A percentile compares a stretch with the other conserved stretches of the same genome.
Conservation (phyloP, 495 filamentous ascomycete genomes). For the Rhypophila decipiens region DNA sequence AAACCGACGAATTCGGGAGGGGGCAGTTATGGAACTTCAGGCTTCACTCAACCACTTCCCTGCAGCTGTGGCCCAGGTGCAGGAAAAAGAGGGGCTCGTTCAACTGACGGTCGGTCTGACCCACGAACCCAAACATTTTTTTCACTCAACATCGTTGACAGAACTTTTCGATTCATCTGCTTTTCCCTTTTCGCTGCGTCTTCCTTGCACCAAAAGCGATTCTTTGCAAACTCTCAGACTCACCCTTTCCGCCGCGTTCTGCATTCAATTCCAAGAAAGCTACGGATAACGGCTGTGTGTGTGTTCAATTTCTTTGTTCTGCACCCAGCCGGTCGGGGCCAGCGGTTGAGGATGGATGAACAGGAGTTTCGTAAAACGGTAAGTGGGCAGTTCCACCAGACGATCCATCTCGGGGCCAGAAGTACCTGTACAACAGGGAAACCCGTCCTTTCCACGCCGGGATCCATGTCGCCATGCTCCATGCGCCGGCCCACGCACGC, state of each 20-base stretch:
- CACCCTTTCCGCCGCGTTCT: neutral
- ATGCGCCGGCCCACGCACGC: neutral
- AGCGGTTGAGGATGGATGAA: slow-evolving; percentile 1
- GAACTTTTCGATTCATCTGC: too few relatives aligned
- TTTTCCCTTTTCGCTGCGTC: too few relatives aligned
- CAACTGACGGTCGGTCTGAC: too few relatives aligned
- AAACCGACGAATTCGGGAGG: too few relatives aligned
- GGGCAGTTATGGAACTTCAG: too few relatives aligned
- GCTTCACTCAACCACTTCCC: too few relatives aligned
- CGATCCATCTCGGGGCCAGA: slow-evolving; percentile 15
- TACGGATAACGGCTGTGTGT: neutral
- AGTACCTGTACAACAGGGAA: slow-evolving; percentile 7
- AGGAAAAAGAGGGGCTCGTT: too few relatives aligned
- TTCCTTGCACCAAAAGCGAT: too few relatives aligned
- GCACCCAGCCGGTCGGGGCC: slow-evolving; percentile 4
- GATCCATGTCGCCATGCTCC: neutral
- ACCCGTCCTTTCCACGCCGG: neutral
- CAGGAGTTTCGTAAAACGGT: slow-evolving; percentile 18
- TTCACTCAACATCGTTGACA: too few relatives aligned
- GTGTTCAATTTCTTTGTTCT: slow-evolving; percentile 1
- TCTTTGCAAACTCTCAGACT: too few relatives aligned
- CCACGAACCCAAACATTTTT: too few relatives aligned
- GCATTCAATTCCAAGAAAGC: neutral
- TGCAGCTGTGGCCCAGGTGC: too few relatives aligned
- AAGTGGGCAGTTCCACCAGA: slow-evolving; percentile 22